Evolutionary conservation across 2,329 filamentous ascomycete genomes (phyloP).

Genomic region (Tolypocladium album): DNA sequence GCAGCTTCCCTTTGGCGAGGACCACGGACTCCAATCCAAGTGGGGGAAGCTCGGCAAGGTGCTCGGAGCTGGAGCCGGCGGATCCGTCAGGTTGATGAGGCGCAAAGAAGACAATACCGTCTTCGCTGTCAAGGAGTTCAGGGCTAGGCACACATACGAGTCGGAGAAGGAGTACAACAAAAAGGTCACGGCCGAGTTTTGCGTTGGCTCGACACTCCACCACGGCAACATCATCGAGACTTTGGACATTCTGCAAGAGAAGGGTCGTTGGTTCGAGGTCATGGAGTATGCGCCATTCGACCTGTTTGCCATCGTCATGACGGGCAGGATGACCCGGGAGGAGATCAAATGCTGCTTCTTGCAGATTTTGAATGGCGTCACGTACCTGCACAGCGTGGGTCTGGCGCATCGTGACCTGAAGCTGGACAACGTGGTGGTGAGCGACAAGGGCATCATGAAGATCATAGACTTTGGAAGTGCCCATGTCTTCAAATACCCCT

Average conservation of each 20-base stretch:
- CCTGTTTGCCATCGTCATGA: slow-evolving; percentile 98
- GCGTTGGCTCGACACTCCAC: slow-evolving; percentile 90
- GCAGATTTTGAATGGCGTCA: slow-evolving; percentile 89
- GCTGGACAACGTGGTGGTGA: slow-evolving; percentile 95
- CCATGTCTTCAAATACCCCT: slow-evolving; percentile 93
- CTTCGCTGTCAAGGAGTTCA: slow-evolving; percentile 96
- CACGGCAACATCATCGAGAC: slow-evolving; percentile 99
- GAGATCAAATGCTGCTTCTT: slow-evolving; percentile 87
- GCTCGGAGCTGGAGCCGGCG: slow-evolving; percentile 85
- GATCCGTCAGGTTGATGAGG: slow-evolving; percentile 90
- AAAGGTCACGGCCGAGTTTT: slow-evolving; percentile 97
- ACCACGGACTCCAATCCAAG: slow-evolving; percentile 80
- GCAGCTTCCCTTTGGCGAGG: slow-evolving; percentile 83
- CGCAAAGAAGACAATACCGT: slow-evolving; percentile 84
- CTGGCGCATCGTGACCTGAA: slow-evolving; percentile 92
- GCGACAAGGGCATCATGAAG: slow-evolving; percentile 95
- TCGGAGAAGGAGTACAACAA: slow-evolving; percentile 94
- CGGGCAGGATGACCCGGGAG: slow-evolving; percentile 86
- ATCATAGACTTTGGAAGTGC: slow-evolving; percentile 98
- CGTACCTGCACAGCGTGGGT: slow-evolving; percentile 90
- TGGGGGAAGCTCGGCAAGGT: slow-evolving; percentile 96
- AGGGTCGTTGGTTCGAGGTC: slow-evolving; percentile 90
- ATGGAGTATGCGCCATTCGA: slow-evolving; percentile 98
- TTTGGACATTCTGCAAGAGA: slow-evolving; percentile 90
- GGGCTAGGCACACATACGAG: slow-evolving; percentile 84